phyloP scores from a whole-genome alignment of 169 alveolate genomes.

The Blepharisma undulans region DNA sequence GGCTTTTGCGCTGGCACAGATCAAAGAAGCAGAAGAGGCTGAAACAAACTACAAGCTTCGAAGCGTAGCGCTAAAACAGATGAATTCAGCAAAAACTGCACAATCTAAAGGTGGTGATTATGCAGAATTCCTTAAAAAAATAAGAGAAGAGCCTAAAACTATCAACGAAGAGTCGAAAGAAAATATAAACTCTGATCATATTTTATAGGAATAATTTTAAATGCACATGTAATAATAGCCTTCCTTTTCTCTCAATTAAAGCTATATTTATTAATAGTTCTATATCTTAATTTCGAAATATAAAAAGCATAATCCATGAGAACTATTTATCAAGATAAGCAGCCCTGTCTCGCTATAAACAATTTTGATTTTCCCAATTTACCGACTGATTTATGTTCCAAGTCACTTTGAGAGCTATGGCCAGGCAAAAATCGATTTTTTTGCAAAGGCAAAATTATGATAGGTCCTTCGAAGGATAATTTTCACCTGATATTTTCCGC shows the following conservation, averaged over 20 bases:
- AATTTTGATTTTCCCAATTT: background rate
- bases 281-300: background rate
- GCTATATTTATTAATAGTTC: background rate
- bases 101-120: background rate
- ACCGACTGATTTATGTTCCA: background rate
- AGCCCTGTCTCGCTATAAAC: background rate
- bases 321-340: background rate
- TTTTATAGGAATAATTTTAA: background rate
- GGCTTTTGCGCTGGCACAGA: background rate
- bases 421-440: slow-evolving; percentile 36
- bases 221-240: background rate
- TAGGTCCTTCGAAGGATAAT: slow-evolving; percentile 27
- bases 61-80: background rate
- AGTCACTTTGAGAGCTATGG: slow-evolving; percentile 17
- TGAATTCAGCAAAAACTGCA: background rate
- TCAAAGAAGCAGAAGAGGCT: background rate
- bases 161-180: background rate
- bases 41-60: background rate
- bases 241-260: background rate
- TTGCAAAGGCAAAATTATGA: slow-evolving; percentile 17
- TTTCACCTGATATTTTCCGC: background rate
- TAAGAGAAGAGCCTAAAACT: background rate
- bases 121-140: background rate
- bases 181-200: background rate
- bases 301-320: background rate